Conservation (phyloP, 352 stramenopile species). For the Pythium grandisporangium region DNA sequence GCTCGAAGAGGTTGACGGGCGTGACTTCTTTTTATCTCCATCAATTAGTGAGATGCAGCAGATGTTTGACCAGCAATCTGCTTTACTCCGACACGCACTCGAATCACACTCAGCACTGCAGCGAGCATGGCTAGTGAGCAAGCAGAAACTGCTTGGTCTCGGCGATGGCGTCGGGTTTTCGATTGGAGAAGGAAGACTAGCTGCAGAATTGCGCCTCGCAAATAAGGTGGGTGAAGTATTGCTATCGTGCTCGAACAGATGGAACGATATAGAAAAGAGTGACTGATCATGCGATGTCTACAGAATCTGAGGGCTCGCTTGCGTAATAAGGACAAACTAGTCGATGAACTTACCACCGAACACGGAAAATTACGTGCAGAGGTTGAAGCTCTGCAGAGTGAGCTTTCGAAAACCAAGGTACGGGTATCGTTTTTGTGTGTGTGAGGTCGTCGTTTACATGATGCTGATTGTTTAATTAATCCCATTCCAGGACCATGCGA, state of each 20-base stretch:
- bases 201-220: conserved; percentile 66
- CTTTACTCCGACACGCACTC: conserved; percentile 52
- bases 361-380: conserved; percentile 46
- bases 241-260: not conserved
- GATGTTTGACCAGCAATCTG: conserved; percentile 83
- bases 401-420: conserved; percentile 59
- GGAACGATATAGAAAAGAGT: not conserved
- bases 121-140: conserved; percentile 65
- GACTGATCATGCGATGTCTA: not conserved
- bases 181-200: conserved; percentile 74
- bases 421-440: too few species aligned
- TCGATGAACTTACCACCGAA: conserved; percentile 74
- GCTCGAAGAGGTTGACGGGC: conserved; percentile 45
- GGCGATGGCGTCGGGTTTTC: conserved; percentile 41
- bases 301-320: conserved; percentile 75
- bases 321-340: conserved; percentile 75
- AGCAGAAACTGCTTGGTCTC: conserved; percentile 62
- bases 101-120: conserved; percentile 68
- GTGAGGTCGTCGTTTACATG: too few species aligned
- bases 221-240: conserved; percentile 59
- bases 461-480: too few species aligned
- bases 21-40: conserved; percentile 75
- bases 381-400: conserved; percentile 45
- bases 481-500: too few species aligned
- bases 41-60: conserved; percentile 83